Conservation (phyloP, 768 basidiomycete genomes). For the Tulasnella sp. region DNA sequence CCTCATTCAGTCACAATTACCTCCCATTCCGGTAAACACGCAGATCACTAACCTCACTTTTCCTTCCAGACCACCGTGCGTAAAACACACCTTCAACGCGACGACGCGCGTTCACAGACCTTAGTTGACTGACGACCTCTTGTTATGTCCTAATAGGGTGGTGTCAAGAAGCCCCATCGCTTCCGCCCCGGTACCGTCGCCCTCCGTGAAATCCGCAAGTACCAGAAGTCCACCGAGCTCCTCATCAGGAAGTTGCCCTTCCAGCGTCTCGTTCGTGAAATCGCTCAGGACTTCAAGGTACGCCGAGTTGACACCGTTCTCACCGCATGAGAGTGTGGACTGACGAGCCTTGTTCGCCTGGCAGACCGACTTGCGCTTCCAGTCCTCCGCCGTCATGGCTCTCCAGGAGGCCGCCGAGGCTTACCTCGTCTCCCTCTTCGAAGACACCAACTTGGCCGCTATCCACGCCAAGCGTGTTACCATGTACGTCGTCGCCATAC, state of each 20-base stretch:
- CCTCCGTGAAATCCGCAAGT: conserved; percentile 37
- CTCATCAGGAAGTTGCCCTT: conserved; percentile 55
- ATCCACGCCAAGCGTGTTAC: conserved; percentile 84
- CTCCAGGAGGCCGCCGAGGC: conserved; percentile 43
- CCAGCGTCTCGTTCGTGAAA: conserved; percentile 67
- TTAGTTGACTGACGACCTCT: not conserved
- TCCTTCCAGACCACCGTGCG: conserved; percentile 7
- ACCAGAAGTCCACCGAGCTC: conserved; percentile 53
- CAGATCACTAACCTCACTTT: not conserved
- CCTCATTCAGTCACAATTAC: conserved; percentile 11
- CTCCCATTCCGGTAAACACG: not conserved
- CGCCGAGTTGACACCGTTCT: conserved; percentile 15
- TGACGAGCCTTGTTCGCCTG: conserved; percentile 21
- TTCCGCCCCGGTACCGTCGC: conserved; percentile 38
- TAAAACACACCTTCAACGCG: not conserved
- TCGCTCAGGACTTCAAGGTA: conserved; percentile 71
- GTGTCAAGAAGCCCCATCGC: conserved; percentile 33
- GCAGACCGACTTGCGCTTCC: conserved; percentile 39
- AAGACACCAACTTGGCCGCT: conserved; percentile 74
- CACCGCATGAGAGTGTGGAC: not conserved
- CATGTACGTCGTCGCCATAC: conserved; percentile 27
- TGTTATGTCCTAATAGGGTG: conserved; percentile 17
- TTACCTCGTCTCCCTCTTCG: conserved; percentile 40
- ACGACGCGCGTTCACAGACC: not conserved
- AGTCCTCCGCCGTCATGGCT: conserved; percentile 40